Conservation (phyloP, 345 rosid genomes). For the Viola odorata region DNA sequence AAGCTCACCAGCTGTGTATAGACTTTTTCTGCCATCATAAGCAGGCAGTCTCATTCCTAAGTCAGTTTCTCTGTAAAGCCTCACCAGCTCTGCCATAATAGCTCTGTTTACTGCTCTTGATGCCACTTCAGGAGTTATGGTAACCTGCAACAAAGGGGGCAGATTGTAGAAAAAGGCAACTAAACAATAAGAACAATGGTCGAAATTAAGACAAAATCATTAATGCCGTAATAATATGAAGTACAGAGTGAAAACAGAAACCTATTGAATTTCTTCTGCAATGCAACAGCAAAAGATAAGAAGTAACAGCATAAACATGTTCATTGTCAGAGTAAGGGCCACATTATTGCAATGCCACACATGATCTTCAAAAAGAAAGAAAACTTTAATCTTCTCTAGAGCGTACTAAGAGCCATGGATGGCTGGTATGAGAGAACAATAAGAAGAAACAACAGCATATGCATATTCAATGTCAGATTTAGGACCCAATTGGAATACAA, state of each 20-base stretch:
- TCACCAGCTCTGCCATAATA: conserved; percentile 90
- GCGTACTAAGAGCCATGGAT: conserved; percentile 2
- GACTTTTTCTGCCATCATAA: conserved; percentile 93
- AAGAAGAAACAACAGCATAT: neutral
- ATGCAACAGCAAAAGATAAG: conserved; percentile 23
- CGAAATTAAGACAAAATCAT: conserved; percentile 15
- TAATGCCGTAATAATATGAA: conserved; percentile 27
- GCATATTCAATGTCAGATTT: conserved; percentile 16
- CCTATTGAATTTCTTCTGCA: conserved; percentile 31
- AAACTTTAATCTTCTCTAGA: neutral
- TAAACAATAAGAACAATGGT: conserved; percentile 43
- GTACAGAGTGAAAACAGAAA: conserved; percentile 18
- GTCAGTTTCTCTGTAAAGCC: conserved; percentile 77
- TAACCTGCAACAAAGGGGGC: conserved; percentile 64
- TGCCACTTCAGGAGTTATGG: conserved; percentile 89
- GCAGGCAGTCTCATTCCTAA: conserved; percentile 94
- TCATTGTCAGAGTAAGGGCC: conserved; percentile 37
- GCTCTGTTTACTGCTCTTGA: conserved; percentile 82
- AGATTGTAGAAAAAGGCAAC: conserved; percentile 30
- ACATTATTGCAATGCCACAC: conserved; percentile 20
- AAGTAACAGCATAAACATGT: conserved; percentile 19
- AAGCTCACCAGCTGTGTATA: conserved; percentile 95
- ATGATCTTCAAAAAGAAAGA: conserved; percentile 10
- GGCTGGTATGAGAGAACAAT: neutral
- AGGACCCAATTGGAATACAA: conserved; percentile 4